Evolutionary conservation across 169 alveolate genomes (phyloP).

Genomic region (Plasmodium fragile): DNA sequence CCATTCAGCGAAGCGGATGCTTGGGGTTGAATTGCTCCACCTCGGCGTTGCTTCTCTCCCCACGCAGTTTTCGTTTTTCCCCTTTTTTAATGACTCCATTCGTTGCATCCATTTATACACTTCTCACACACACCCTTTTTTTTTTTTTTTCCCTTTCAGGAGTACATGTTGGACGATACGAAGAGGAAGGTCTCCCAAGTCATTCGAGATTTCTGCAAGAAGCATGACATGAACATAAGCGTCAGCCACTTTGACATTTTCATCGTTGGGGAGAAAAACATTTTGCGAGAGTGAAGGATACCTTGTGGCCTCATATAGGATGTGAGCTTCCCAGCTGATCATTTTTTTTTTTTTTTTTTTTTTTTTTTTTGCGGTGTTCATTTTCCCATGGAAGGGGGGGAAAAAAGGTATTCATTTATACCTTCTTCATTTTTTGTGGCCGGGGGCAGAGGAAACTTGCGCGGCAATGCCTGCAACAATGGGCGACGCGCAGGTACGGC

Average conservation of each 20-base stretch:
- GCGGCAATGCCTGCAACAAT: neutral
- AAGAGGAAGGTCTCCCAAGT: constrained; percentile 71
- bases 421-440: neutral
- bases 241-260: constrained; percentile 49
- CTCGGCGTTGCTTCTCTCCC: neutral
- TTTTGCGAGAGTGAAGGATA: constrained; percentile 10
- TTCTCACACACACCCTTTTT: neutral
- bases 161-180: constrained; percentile 72
- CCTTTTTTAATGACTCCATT: neutral
- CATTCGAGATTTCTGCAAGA: constrained; percentile 32
- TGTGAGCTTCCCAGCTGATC: neutral
- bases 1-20: neutral
- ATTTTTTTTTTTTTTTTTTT: neutral
- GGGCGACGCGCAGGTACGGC: neutral
- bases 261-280: constrained; percentile 55
- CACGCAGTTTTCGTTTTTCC: neutral
- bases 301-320: neutral
- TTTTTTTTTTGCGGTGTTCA: neutral
- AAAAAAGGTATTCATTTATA: neutral
- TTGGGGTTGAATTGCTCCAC: neutral
- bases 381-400: neutral
- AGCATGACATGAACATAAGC: constrained; percentile 26
- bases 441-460: neutral
- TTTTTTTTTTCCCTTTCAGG: constrained; percentile 6
- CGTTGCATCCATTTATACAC: neutral